Evolutionary conservation across 1,139 yeast species (phyloP).

Genomic region (Suhomyces kunorum): DNA sequence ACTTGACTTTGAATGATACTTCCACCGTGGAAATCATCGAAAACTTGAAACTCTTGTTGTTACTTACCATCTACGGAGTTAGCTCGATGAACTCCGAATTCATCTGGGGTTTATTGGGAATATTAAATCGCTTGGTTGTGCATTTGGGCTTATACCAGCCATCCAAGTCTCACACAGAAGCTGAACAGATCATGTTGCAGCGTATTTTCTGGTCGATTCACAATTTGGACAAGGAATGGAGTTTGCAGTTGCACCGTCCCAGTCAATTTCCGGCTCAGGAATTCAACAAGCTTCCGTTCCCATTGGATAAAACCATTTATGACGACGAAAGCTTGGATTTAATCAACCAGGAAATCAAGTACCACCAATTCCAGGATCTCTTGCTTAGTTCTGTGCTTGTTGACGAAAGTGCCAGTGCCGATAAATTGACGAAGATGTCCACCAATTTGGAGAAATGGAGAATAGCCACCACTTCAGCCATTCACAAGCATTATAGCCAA

Average conservation of each 20-base stretch:
- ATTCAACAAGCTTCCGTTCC: conserved; percentile 21
- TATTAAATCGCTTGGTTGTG: conserved; percentile 33
- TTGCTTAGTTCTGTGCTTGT: conserved; percentile 16
- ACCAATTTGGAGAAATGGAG: conserved; percentile 42
- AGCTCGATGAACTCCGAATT: conserved; percentile 30
- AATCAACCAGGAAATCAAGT: conserved; percentile 24
- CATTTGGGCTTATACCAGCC: conserved; percentile 26
- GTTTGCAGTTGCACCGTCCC: conserved; percentile 36
- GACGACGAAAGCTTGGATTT: conserved; percentile 24
- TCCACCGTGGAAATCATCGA: conserved; percentile 23
- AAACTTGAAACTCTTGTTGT: conserved; percentile 30
- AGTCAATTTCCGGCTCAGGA: conserved; percentile 34
- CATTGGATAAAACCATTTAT: conserved; percentile 14
- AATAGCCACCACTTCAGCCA: conserved; percentile 28
- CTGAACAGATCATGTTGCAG: conserved; percentile 12
- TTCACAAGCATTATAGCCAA: conserved; percentile 29
- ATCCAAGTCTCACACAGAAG: neutral
- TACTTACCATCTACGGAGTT: conserved; percentile 35
- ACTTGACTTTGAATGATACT: conserved; percentile 29
- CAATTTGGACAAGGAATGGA: conserved; percentile 43
- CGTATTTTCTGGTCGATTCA: conserved; percentile 43
- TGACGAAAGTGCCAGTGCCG: conserved; percentile 8
- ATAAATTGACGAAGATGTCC: conserved; percentile 24
- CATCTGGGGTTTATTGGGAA: conserved; percentile 41
- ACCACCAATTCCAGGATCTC: conserved; percentile 23